Evolutionary conservation across 805 yeast genomes (phyloP).

Genomic region (Candida pseudoglaebosa): DNA sequence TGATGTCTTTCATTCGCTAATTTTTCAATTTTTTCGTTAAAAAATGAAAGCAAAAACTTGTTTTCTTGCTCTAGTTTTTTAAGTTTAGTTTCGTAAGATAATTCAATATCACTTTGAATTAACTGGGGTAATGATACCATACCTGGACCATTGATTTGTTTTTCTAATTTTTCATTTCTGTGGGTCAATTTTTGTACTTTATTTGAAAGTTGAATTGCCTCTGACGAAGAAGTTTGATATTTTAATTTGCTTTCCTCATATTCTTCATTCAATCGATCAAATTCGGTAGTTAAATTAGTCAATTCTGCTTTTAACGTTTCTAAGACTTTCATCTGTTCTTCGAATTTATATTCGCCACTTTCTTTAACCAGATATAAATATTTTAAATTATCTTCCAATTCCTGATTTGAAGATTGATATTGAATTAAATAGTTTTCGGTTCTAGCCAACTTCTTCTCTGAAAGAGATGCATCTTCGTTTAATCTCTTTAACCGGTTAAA

Average conservation of each 20-base stretch:
- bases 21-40: slow-evolving; percentile 30
- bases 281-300: slow-evolving; percentile 20
- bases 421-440: slow-evolving; percentile 27
- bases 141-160: slow-evolving; percentile 32
- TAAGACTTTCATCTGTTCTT: slow-evolving; percentile 20
- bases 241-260: slow-evolving; percentile 24
- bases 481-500: slow-evolving; percentile 29
- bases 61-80: slow-evolving; percentile 24
- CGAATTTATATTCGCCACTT: slow-evolving; percentile 4
- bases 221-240: slow-evolving; percentile 32
- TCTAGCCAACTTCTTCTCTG: slow-evolving; percentile 29
- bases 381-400: slow-evolving; percentile 12
- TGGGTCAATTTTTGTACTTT: slow-evolving; percentile 18
- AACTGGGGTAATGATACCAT: slow-evolving; percentile 31
- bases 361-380: slow-evolving; percentile 8
- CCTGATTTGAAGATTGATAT: slow-evolving; percentile 13
- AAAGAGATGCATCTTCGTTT: slow-evolving; percentile 31
- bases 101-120: slow-evolving; percentile 29
- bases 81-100: slow-evolving; percentile 24
- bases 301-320: slow-evolving; percentile 25
- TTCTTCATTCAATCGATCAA: slow-evolving; percentile 22
- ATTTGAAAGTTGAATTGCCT: slow-evolving; percentile 27
- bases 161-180: slow-evolving; percentile 14
- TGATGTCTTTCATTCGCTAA: slow-evolving; percentile 30
- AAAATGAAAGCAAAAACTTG: slow-evolving; percentile 23